A percentile compares a stretch with the other conserved stretches of the same genome.
Conservation (phyloP, 2,329 filamentous ascomycete species). For the Pyricularia sp. region DNA sequence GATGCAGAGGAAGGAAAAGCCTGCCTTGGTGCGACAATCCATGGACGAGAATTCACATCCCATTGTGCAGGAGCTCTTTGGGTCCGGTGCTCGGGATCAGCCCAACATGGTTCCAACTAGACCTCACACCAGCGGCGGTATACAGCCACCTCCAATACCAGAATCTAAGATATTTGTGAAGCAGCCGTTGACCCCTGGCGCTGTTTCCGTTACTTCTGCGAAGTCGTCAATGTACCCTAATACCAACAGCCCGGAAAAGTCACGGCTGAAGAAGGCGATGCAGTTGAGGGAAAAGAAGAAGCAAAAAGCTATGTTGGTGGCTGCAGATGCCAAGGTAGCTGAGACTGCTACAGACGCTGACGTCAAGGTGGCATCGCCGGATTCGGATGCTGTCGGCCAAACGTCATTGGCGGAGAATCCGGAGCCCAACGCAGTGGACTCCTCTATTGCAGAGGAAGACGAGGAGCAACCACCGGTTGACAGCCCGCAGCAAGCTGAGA, state of each 20-base stretch:
- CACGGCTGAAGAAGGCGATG: conserved; percentile 86
- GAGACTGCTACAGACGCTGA: not conserved
- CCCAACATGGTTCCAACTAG: conserved; percentile 6
- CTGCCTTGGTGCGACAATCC: conserved; percentile 7
- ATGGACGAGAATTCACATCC: not conserved
- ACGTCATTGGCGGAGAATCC: not conserved
- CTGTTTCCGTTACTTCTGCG: not conserved
- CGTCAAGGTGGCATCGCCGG: not conserved
- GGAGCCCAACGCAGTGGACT: not conserved
- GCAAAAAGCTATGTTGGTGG: conserved; percentile 15
- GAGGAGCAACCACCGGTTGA: not conserved
- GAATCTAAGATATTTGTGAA: conserved; percentile 36
- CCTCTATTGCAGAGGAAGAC: not conserved
- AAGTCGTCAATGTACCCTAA: not conserved
- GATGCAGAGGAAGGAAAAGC: conserved; percentile 46
- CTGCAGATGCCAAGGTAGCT: conserved; percentile 11
- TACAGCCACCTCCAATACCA: conserved; percentile 22
- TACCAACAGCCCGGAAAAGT: conserved; percentile 76
- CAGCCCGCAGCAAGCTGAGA: not conserved
- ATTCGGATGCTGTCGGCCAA: not conserved
- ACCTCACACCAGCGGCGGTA: conserved; percentile 24
- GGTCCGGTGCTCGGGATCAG: not conserved
- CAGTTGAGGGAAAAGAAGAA: conserved; percentile 79
- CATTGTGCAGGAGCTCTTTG: not conserved
- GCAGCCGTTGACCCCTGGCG: conserved; percentile 22